phyloP scores from a whole-genome alignment of 108 stramenopile genomes.

The Discostella pseudostelligera region DNA sequence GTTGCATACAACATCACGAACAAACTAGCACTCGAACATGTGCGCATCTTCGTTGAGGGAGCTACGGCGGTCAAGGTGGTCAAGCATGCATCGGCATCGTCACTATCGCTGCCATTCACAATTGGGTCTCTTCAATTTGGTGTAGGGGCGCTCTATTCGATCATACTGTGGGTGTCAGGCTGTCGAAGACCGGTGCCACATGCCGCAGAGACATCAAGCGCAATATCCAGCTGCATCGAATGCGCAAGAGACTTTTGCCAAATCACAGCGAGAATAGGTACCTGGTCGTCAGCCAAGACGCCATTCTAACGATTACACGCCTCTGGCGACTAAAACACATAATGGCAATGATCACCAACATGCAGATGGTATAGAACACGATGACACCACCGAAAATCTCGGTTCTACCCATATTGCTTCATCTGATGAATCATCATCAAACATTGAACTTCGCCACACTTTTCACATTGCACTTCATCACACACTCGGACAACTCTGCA shows the following conservation, averaged over 20 bases:
- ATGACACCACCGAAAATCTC: too few relatives aligned
- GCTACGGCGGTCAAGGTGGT: background rate
- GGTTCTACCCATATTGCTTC: too few relatives aligned
- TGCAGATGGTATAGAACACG: too few relatives aligned
- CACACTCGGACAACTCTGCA: constrained; percentile 59
- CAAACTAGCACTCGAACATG: constrained; percentile 44
- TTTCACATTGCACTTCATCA: constrained; percentile 50
- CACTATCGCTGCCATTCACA: constrained; percentile 36
- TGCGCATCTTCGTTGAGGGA: constrained; percentile 13
- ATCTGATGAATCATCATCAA: background rate
- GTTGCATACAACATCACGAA: constrained; percentile 69
- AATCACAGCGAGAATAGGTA: too few relatives aligned
- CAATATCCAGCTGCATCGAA: too few relatives aligned
- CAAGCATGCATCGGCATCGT: background rate
- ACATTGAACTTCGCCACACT: constrained; percentile 12
- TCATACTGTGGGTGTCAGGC: constrained; percentile 47
- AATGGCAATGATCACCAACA: too few relatives aligned
- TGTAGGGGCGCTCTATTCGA: constrained; percentile 59
- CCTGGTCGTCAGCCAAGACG: too few relatives aligned
- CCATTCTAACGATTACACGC: too few relatives aligned
- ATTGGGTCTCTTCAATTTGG: constrained; percentile 61
- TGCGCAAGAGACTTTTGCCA: too few relatives aligned
- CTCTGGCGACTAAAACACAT: too few relatives aligned
- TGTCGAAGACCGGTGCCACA: constrained; percentile 46
- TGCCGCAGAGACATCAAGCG: too few relatives aligned